Conservation (phyloP, 2,329 filamentous ascomycete genomes). For the Penicillium nordicum region DNA sequence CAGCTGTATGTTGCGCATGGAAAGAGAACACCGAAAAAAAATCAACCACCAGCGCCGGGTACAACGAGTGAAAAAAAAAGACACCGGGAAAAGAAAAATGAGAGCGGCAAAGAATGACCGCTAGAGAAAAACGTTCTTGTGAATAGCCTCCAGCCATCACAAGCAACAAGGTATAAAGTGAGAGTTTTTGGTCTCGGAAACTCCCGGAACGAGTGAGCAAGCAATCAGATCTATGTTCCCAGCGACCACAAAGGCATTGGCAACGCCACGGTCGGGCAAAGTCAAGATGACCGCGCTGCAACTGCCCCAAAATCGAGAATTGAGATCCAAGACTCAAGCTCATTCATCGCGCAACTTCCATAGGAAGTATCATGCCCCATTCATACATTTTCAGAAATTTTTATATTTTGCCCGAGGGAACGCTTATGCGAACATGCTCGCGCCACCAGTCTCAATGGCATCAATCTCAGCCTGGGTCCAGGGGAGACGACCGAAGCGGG, state of each 20-base stretch:
- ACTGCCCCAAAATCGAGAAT: slow-evolving; percentile 5
- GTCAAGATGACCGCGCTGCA: slow-evolving; percentile 4
- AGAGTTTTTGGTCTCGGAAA: neutral
- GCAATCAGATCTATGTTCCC: neutral
- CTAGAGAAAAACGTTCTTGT: slow-evolving; percentile 7
- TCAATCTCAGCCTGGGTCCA: slow-evolving; percentile 86
- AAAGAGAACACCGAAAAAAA: slow-evolving; percentile 23
- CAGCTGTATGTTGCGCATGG: slow-evolving; percentile 15
- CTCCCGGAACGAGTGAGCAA: slow-evolving; percentile 1
- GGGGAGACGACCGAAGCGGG: slow-evolving; percentile 71
- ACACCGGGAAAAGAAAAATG: slow-evolving; percentile 8
- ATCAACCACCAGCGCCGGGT: slow-evolving; percentile 36
- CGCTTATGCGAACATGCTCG: slow-evolving; percentile 56
- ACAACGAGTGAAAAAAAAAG: slow-evolving; percentile 10
- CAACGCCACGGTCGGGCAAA: slow-evolving; percentile 8
- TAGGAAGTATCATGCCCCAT: slow-evolving; percentile 21
- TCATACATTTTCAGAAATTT: slow-evolving; percentile 14
- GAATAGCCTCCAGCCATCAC: neutral
- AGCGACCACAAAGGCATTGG: neutral
- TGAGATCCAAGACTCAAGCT: neutral
- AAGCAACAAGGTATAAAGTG: slow-evolving; percentile 6
- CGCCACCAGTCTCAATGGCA: slow-evolving; percentile 89
- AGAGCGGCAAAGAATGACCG: slow-evolving; percentile 10
- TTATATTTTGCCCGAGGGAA: neutral
- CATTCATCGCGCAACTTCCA: slow-evolving; percentile 14